A percentile compares a stretch with the other conserved stretches of the same genome.
Conservation (phyloP, 331 rosid species). For the Phaseolus coccineus region DNA sequence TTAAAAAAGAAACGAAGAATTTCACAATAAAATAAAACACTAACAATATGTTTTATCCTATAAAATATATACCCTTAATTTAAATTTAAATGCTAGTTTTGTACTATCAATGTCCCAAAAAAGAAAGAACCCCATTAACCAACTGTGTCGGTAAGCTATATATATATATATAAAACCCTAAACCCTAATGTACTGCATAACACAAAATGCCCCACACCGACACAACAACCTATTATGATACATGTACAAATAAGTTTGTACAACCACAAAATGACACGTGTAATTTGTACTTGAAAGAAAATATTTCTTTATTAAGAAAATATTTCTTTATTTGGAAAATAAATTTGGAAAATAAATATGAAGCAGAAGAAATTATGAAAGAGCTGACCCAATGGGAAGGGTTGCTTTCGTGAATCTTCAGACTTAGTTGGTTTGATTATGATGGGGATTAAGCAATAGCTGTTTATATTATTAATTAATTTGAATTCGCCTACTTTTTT, state of each 20-base stretch:
- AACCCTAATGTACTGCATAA: not conserved
- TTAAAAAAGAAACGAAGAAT: no score
- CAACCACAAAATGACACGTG: not conserved
- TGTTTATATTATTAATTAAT: slow-evolving; percentile 26
- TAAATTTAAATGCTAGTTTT: no score
- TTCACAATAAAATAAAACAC: no score
- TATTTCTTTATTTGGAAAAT: not conserved
- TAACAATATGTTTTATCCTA: no score
- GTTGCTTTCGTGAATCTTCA: slow-evolving; percentile 47
- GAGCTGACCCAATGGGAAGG: slow-evolving; percentile 37
- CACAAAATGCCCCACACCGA: slow-evolving; percentile 34
- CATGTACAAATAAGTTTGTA: not conserved
- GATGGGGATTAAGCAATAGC: slow-evolving; percentile 38
- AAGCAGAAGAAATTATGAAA: not conserved
- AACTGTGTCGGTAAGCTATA: slow-evolving; percentile 3
- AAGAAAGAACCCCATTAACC: not conserved
- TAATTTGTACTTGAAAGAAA: slow-evolving; percentile 6
- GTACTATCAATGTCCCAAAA: not conserved
- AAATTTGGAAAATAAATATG: not conserved
- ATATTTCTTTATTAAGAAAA: not conserved
- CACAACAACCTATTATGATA: slow-evolving; percentile 7
- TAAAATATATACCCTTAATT: no score
- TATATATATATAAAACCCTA: no score
- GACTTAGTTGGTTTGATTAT: slow-evolving; percentile 47
- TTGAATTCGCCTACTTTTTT: not conserved